These are phyloP conservation scores for Penicillium maclennaniae DNA, from an alignment of 495 filamentous ascomycete species.

Conservation along the genomic window DNA sequence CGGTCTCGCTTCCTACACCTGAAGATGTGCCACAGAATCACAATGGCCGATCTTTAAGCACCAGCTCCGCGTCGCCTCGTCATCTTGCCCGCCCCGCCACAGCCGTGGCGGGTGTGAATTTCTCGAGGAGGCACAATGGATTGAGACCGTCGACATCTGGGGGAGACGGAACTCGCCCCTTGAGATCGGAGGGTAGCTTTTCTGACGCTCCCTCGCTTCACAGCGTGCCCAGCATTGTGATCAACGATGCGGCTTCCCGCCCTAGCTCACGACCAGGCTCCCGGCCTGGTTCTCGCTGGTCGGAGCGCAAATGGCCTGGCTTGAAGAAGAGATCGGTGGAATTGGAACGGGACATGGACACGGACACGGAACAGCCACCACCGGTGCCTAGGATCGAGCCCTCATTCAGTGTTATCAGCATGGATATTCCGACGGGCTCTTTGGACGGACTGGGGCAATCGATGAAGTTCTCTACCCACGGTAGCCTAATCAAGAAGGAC, in stretches of 20 bases:
- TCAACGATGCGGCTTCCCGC: constrained; percentile 34
- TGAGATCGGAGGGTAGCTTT: constrained; percentile 16
- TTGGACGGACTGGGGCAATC: constrained; percentile 52
- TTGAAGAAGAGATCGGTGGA: constrained; percentile 38
- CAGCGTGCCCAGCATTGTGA: constrained; percentile 42
- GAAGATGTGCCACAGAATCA: constrained; percentile 20
- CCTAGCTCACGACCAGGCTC: constrained; percentile 36
- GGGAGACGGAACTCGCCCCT: constrained; percentile 11
- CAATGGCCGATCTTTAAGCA: constrained; percentile 28
- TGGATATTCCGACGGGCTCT: constrained; percentile 52
- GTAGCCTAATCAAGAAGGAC: constrained; percentile 40
- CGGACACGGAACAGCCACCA: constrained; percentile 27
- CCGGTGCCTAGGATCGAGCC: constrained; percentile 35
- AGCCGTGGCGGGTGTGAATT: constrained; percentile 9
- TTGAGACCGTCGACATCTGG: constrained; percentile 8
- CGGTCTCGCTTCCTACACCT: constrained; percentile 29
- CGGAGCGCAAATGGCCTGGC: constrained; percentile 42
- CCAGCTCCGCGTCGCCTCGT: constrained; percentile 26
- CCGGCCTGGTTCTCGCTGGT: constrained; percentile 41
- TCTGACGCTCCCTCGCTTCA: constrained; percentile 27
- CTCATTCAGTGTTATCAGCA: constrained; percentile 50
- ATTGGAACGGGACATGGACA: constrained; percentile 28
- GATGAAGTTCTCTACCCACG: constrained; percentile 57
- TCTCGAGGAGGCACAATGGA: constrained; percentile 10
- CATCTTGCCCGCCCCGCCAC: constrained; percentile 18